Conservation (phyloP, 1,284 basidiomycete species). For the Caloboletus firmus region DNA sequence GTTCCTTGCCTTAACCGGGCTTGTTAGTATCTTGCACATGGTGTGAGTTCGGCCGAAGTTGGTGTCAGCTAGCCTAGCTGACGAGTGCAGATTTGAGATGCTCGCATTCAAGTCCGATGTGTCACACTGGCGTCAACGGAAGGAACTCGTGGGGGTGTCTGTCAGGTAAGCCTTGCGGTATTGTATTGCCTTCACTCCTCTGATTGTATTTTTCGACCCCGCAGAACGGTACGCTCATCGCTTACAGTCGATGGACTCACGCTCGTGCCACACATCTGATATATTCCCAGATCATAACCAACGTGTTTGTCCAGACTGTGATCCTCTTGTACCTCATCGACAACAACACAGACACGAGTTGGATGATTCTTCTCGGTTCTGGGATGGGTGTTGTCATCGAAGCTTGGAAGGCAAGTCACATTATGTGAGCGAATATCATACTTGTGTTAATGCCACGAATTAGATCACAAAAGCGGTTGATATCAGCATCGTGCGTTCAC, state of each 20-base stretch:
- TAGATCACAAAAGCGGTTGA: constrained; percentile 87
- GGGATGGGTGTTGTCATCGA: constrained; percentile 89
- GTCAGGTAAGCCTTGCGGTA: constrained; percentile 53
- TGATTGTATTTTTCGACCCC: constrained; percentile 15
- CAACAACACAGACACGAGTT: constrained; percentile 92
- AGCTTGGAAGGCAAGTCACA: constrained; percentile 82
- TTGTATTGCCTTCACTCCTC: constrained; percentile 5
- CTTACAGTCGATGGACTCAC: constrained; percentile 11
- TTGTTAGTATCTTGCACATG: constrained; percentile 86
- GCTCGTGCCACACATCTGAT: constrained; percentile 11
- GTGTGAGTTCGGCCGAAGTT: constrained; percentile 53
- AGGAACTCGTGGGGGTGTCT: constrained; percentile 84
- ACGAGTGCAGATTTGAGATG: constrained; percentile 76
- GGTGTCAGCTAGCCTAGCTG: constrained; percentile 2
- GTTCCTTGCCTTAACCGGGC: constrained; percentile 77
- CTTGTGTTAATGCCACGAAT: constrained; percentile 12
- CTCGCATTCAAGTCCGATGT: constrained; percentile 94
- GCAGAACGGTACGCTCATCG: constrained; percentile 43
- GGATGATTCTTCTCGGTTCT: constrained; percentile 92
- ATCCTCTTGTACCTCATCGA: constrained; percentile 93
- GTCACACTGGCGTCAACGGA: constrained; percentile 91
- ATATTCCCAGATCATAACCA: constrained; percentile 74
- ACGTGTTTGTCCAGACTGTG: constrained; percentile 88
- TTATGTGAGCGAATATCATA: constrained; percentile 14
- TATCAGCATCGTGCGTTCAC: constrained; percentile 63